Percentiles rank a stretch among this genome's conserved stretches.
Conservation (phyloP, 768 basidiomycete genomes). For the Kwoniella heveanensis region DNA sequence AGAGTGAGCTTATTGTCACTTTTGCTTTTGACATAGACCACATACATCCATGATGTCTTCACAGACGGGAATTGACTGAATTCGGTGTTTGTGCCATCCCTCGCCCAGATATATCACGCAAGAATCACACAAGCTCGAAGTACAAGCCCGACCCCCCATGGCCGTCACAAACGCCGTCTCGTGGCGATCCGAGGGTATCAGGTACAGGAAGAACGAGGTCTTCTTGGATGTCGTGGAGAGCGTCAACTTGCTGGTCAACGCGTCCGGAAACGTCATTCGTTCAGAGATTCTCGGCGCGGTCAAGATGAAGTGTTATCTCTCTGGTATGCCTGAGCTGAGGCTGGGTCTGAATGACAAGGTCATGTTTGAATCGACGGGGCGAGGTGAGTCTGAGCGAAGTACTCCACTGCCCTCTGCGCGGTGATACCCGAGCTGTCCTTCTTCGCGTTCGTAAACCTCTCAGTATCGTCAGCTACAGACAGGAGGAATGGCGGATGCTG, state of each 20-base stretch:
- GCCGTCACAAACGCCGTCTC: conserved; percentile 98
- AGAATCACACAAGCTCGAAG: conserved; percentile 94
- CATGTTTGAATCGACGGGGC: conserved; percentile 97
- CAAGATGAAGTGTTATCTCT: conserved; percentile 99
- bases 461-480: no score
- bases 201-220: conserved; percentile 98
- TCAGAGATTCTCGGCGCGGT: conserved; percentile 97
- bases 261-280: conserved; percentile 93
- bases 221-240: conserved; percentile 98
- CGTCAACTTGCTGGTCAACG: conserved; percentile 94
- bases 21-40: no score
- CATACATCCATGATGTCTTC: no score
- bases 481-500: no score
- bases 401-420: no score
- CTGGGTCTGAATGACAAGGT: conserved; percentile 98
- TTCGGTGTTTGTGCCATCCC: no score
- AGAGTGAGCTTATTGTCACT: conserved; percentile 65
- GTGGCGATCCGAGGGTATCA: conserved; percentile 95
- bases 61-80: no score
- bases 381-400: conserved; percentile 82
- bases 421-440: no score
- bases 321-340: conserved; percentile 98
- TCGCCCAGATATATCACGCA: conserved; percentile 86
- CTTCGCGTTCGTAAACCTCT: no score
- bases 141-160: conserved; percentile 88